Conservation (phyloP, 768 basidiomycete genomes). For the Leccinum boreale region DNA sequence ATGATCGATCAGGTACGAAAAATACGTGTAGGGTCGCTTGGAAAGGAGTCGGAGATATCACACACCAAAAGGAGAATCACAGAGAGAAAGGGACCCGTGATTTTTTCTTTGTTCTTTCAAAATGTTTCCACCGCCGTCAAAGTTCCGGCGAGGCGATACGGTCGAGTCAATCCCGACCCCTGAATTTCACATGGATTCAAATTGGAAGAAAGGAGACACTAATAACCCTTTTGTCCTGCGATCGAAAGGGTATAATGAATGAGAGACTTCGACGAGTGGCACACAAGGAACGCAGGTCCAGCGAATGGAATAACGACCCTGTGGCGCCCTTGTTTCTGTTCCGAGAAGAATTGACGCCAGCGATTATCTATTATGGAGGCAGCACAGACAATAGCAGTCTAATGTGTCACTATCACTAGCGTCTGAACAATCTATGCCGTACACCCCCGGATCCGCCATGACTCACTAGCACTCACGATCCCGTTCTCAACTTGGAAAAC, state of each 20-base stretch:
- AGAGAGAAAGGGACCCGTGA: not conserved
- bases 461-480: conserved; percentile 3
- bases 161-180: not conserved
- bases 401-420: not conserved
- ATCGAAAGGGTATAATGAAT: not conserved
- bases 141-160: not conserved
- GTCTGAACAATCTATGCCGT: not conserved
- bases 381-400: not conserved
- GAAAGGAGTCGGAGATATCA: not conserved
- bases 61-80: not conserved
- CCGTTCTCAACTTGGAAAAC: conserved; percentile 32
- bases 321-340: not conserved
- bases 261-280: not conserved
- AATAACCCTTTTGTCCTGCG: not conserved
- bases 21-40: not conserved
- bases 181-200: not conserved
- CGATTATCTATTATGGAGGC: not conserved
- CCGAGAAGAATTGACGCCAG: not conserved
- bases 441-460: not conserved
- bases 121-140: not conserved
- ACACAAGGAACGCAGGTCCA: not conserved
- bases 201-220: not conserved
- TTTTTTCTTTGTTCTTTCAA: not conserved
- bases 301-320: not conserved
- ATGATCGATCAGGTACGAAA: not conserved